These are phyloP conservation scores for Erythrophleum fordii DNA, from an alignment of 306 rosid species.

Conservation along the genomic window DNA sequence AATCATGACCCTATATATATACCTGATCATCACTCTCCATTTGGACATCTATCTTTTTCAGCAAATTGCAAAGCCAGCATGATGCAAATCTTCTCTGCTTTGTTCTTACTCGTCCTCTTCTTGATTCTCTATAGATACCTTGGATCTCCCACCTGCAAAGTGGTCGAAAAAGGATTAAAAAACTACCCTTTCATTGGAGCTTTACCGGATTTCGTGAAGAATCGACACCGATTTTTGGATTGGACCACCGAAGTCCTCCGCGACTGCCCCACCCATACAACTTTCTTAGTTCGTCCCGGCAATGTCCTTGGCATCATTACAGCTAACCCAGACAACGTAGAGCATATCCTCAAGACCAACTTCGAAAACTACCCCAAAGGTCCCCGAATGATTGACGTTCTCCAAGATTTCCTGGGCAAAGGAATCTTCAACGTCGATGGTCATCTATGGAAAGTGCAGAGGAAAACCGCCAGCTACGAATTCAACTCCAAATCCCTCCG, in stretches of 20 bases:
- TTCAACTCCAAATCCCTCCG: constrained; percentile 66
- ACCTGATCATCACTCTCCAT: neutral
- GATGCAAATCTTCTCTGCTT: constrained; percentile 7
- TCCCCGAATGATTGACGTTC: constrained; percentile 24
- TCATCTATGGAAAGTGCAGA: constrained; percentile 56
- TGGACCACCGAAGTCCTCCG: constrained; percentile 63
- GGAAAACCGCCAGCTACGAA: constrained; percentile 65
- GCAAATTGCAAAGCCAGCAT: neutral
- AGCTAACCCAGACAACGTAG: constrained; percentile 62
- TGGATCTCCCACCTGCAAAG: neutral
- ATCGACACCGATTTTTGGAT: constrained; percentile 62
- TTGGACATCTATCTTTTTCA: neutral
- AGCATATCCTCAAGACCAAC: constrained; percentile 64
- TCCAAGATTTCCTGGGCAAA: constrained; percentile 60
- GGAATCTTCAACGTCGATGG: constrained; percentile 77
- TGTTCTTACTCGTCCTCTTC: constrained; percentile 19
- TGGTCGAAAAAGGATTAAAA: constrained; percentile 48
- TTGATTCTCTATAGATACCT: constrained; percentile 23
- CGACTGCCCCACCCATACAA: constrained; percentile 50
- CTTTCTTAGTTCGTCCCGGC: constrained; percentile 46
- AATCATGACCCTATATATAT: neutral
- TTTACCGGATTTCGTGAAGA: constrained; percentile 52
- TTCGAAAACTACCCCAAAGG: constrained; percentile 79
- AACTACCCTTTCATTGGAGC: constrained; percentile 55
- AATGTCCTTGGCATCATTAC: constrained; percentile 44